Evolutionary conservation across 495 filamentous ascomycete genomes (phyloP), one percentile per base, ranked within the genome.

Genomic region (Hyaloscypha variabilis): DNA sequence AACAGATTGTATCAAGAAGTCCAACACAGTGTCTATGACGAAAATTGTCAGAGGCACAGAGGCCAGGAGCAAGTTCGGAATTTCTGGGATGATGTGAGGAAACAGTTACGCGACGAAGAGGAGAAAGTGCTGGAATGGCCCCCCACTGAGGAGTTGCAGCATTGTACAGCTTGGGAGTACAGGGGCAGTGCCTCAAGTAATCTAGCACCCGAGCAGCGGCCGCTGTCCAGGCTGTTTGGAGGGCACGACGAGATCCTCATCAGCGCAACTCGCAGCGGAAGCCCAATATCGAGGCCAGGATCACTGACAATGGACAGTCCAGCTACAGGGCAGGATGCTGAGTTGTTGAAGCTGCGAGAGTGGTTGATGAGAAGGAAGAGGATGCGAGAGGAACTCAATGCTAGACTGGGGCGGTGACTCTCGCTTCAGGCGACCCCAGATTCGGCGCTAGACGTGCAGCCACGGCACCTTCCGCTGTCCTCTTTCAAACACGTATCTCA

Each of bases 71-170:
- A 64, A 26, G 26, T 56, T 23, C 53, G 68, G 60, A 39, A 46
- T 25, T 70, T 67, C 49, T 70, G 68, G 68, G 68, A 62, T n/a
- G 36, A 62, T n/a, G 56, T 70, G 19, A 62, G 67, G 28, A 50
- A 19, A 21, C n/a, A 58, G 13, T 30, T 69, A 19, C 36, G 21
- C 14, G 19, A 58, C 39, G 60, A 66, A 0, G 42, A 66, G 6
- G 58, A 62, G 10, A 26, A 31, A 21, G 36, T 51, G 23, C 21
- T 14, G 19, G 51, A 53, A 6, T 53, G 21, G 61, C 51, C 61
- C 25, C 51, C 57, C 8, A 58, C 6, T 24, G 57, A 59, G 57
- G 29, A 39, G 34, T 10, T 36, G 30, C 39, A 46, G 17, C 39
- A 46, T 17, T 11, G 6, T 19, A 46, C 39, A 4, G 39, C 39